These are phyloP conservation scores for Phytomonas sp. DNA, from an alignment of 208 protist genomes.

Conservation along the genomic window DNA sequence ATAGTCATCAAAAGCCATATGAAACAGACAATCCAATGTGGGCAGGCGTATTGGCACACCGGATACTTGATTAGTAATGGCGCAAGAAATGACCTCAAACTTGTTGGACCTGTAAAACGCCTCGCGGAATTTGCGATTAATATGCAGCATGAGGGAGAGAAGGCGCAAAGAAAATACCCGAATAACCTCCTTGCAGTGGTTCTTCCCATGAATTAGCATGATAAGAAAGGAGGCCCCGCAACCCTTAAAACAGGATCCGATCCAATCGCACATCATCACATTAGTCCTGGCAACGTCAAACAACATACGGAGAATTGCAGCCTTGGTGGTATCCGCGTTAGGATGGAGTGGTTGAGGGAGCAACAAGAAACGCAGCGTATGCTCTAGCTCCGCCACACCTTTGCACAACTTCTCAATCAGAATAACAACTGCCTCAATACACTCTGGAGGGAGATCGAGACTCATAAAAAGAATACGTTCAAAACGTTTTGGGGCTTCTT, in stretches of 20 bases:
- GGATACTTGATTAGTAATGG: conserved; percentile 36
- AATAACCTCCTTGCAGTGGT: conserved; percentile 70
- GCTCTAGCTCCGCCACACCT: conserved; percentile 46
- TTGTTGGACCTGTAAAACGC: conserved; percentile 56
- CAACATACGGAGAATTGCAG: conserved; percentile 80
- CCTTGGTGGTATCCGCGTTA: conserved; percentile 50
- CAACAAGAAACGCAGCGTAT: conserved; percentile 54
- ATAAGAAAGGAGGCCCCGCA: conserved; percentile 52
- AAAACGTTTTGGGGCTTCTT: conserved; percentile 42
- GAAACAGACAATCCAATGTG: conserved; percentile 74
- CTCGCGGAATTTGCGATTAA: conserved; percentile 41
- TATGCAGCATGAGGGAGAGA: conserved; percentile 69
- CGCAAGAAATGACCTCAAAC: conserved; percentile 49
- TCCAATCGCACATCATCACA: conserved; percentile 51
- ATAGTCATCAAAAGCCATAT: conserved; percentile 73
- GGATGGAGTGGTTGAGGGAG: conserved; percentile 16
- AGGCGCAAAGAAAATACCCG: conserved; percentile 72
- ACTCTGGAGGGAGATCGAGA: conserved; percentile 49
- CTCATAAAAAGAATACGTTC: conserved; percentile 42
- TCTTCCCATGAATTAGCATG: conserved; percentile 55
- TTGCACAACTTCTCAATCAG: conserved; percentile 84
- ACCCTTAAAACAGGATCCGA: conserved; percentile 50
- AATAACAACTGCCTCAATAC: conserved; percentile 64
- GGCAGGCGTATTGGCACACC: conserved; percentile 47
- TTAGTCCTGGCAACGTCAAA: conserved; percentile 76